Base-by-base conservation (phyloP, 306 rosid genomes). In the Rosa multiflora region DNA sequence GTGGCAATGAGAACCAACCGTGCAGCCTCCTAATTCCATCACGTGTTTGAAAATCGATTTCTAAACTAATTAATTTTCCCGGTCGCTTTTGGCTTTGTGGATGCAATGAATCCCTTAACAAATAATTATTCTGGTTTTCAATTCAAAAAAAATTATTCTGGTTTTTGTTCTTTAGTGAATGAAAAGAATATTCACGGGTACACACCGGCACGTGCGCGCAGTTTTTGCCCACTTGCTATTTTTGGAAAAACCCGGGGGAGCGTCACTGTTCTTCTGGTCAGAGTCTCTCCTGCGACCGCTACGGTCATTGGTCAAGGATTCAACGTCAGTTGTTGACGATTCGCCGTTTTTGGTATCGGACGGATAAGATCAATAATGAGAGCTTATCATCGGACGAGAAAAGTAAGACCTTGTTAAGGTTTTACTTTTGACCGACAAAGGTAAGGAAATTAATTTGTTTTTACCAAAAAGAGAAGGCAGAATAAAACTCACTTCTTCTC, bases 251-350 rank as follows among this genome's bases (percentile, higher is more conserved):
- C 9, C 21, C 14, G 14, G 3, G 32, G 37, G 2, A 72, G 66
- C 76, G 85, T 3, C 1, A 43, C 6, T 21, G 71, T 74, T 76
- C 49, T 20, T 4, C 44, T 23, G 56, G 88, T 88, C 88, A 83
- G 71, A 85, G 93, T 89, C 91, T 76, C 42, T 74, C 73, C 82
- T 46, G 23, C 72, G 78, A 21, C 67, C 76, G 7, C 23, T 0
- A 15, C 13, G 80, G 89, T 82, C 86, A 39, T 6, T 42, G 90
- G 90, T 89, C 92, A 86, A 80, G 83, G 76, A 85, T 88, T 86
- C 90, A 81, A 80, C 87, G 82, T 82, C 86, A 68, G 72, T 5
- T 51, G 52, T 23, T 44, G 44, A 82, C 59, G 55, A 32, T 32
- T 2, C 29, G 29, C 0, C 2, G 35, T 32, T 2, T 21, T 42